phyloP scores from a whole-genome alignment of 2,329 filamentous ascomycete species.

The Emericellopsis atlantica region DNA sequence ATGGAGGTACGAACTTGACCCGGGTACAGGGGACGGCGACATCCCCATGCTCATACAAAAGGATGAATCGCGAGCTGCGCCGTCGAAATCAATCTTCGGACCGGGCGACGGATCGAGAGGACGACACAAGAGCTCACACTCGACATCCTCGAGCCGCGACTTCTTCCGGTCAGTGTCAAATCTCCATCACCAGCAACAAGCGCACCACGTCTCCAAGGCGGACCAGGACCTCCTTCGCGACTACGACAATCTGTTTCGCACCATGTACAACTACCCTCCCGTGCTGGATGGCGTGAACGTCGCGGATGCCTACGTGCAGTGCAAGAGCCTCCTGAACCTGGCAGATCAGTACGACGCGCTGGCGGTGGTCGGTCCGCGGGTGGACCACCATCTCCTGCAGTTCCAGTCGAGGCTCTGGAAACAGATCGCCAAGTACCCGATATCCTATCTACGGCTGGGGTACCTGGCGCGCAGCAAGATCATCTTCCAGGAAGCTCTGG shows the following conservation, averaged over 20 bases:
- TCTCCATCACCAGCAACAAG: slow-evolving; percentile 38
- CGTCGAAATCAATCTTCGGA: slow-evolving; percentile 17
- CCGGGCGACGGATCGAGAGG: slow-evolving; percentile 4
- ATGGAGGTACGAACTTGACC: slow-evolving; percentile 85
- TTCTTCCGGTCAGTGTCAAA: slow-evolving; percentile 88
- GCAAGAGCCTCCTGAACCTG: slow-evolving; percentile 75
- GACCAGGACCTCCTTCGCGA: slow-evolving; percentile 73
- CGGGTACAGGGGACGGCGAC: slow-evolving; percentile 58
- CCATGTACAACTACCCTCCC: slow-evolving; percentile 90
- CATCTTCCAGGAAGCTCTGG: slow-evolving; percentile 76
- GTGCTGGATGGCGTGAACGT: slow-evolving; percentile 77
- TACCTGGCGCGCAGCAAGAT: slow-evolving; percentile 75
- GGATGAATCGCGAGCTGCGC: slow-evolving; percentile 28
- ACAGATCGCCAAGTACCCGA: slow-evolving; percentile 92
- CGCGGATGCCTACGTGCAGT: slow-evolving; percentile 84
- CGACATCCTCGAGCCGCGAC: slow-evolving; percentile 23
- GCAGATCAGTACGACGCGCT: slow-evolving; percentile 95
- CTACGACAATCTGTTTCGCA: slow-evolving; percentile 90
- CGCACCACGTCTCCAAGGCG: slow-evolving; percentile 36
- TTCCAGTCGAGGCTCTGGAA: slow-evolving; percentile 89
- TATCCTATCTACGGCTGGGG: slow-evolving; percentile 80
- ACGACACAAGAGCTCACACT: slow-evolving; percentile 1
- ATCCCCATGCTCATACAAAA: slow-evolving; percentile 82
- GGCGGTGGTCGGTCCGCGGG: slow-evolving; percentile 72
- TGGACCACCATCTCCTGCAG: slow-evolving; percentile 87